Evolutionary conservation across 2,329 filamentous ascomycete species (phyloP).

Genomic region (Iodosphaeria phyllophila): DNA sequence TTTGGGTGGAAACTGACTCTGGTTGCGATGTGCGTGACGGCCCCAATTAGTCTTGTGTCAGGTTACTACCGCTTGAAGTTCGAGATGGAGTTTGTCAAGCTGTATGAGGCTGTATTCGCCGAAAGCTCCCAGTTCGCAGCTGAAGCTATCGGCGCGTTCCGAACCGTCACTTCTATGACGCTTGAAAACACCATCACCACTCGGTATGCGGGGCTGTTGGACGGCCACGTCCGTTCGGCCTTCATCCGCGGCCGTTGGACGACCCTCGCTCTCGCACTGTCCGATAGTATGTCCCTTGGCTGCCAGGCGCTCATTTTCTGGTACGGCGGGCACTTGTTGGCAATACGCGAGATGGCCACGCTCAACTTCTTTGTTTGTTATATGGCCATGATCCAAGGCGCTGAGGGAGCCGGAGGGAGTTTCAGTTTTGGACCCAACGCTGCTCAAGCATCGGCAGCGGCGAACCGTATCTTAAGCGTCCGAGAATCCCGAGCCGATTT

Average conservation of each 20-base stretch:
- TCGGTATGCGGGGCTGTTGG: slow-evolving; percentile 41
- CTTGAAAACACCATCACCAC: slow-evolving; percentile 46
- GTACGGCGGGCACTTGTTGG: slow-evolving; percentile 44
- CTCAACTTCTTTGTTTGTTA: slow-evolving; percentile 37
- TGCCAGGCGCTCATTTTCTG: slow-evolving; percentile 47
- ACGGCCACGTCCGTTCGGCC: slow-evolving; percentile 36
- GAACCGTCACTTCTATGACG: slow-evolving; percentile 52
- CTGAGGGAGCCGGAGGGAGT: slow-evolving; percentile 46
- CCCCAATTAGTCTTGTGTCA: slow-evolving; percentile 27
- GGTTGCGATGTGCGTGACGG: slow-evolving; percentile 42
- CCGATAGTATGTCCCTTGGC: slow-evolving; percentile 45
- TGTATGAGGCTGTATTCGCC: slow-evolving; percentile 49
- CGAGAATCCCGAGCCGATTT: slow-evolving; percentile 13
- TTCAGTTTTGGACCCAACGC: slow-evolving; percentile 49
- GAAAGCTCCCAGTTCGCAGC: slow-evolving; percentile 58
- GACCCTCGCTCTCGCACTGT: slow-evolving; percentile 48
- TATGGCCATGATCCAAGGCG: slow-evolving; percentile 48
- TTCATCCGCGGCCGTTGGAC: slow-evolving; percentile 41
- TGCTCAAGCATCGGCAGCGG: slow-evolving; percentile 37
- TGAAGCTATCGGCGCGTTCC: slow-evolving; percentile 55
- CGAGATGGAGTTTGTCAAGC: slow-evolving; percentile 48
- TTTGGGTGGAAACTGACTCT: slow-evolving; percentile 65
- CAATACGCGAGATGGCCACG: slow-evolving; percentile 25
- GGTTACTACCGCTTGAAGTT: slow-evolving; percentile 34
- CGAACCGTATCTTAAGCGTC: slow-evolving; percentile 38